Evolutionary conservation across 176 grass and related monocot species (phyloP).

Genomic region (Cenchrus fungigraminus): DNA sequence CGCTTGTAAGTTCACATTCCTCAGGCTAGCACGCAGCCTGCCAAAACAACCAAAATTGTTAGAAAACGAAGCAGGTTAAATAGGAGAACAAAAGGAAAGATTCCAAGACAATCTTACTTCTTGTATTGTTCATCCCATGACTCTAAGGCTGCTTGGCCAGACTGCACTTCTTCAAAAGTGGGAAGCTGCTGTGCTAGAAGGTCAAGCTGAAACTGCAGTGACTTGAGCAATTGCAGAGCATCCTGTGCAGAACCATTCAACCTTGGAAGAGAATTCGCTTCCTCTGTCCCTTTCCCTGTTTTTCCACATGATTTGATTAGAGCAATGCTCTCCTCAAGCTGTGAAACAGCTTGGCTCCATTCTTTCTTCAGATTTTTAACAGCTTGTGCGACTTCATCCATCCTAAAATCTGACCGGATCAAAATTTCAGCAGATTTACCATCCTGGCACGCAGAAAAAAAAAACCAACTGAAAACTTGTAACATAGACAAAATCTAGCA

Average conservation of each 20-base stretch:
- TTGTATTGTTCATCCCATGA: slow-evolving; percentile 82
- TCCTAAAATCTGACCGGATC: slow-evolving; percentile 32
- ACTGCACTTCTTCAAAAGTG: slow-evolving; percentile 71
- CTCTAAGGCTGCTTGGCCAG: slow-evolving; percentile 53
- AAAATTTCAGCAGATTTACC: neutral
- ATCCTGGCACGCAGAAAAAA: neutral
- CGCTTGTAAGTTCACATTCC: slow-evolving; percentile 85
- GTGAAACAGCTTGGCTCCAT: slow-evolving; percentile 58
- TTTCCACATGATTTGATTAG: slow-evolving; percentile 62
- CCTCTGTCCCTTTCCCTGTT: slow-evolving; percentile 68
- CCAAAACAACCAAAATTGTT: neutral
- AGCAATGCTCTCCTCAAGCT: slow-evolving; percentile 55
- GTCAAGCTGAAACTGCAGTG: slow-evolving; percentile 76
- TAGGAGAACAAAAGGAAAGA: neutral
- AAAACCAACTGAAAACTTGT: neutral
- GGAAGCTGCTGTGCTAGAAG: slow-evolving; percentile 76
- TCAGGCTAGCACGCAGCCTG: slow-evolving; percentile 65
- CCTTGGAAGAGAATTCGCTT: slow-evolving; percentile 68
- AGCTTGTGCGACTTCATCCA: slow-evolving; percentile 78
- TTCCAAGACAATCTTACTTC: slow-evolving; percentile 41
- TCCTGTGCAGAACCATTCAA: slow-evolving; percentile 78
- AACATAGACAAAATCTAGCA: neutral
- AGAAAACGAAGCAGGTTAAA: neutral
- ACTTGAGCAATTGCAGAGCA: slow-evolving; percentile 67
- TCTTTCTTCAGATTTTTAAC: slow-evolving; percentile 76